Base-by-base conservation (phyloP, 1,284 basidiomycete species). In the Ustilago vetiveriae region DNA sequence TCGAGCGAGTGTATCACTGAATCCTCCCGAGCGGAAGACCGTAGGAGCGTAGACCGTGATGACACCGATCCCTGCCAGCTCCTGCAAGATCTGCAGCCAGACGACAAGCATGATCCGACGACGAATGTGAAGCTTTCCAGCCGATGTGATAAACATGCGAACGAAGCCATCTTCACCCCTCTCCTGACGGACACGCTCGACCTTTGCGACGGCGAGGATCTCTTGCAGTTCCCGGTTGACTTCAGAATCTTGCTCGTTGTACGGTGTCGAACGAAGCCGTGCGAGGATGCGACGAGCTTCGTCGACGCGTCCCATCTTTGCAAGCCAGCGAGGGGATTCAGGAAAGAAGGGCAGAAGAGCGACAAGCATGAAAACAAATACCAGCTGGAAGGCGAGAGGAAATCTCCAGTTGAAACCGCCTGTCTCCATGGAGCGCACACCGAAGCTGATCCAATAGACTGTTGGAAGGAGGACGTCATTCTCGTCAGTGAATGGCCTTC, bases 271-370 rank as follows among this genome's bases (percentile, higher is more conserved):
- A 6, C 60, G 52, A 0, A 63, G 26, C 6, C 53, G 48, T 1
- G 60, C 41, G 4, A 63, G 53, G 26, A 48, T 63, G 38, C 60
- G 48, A 16, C 53, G 47, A 11, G 50, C 47, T 41, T 63, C 60
- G 35, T 63, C 60, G 11, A 63, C 51, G 11, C 60, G 44, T 6
- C 60, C 60, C 60, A 63, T 63, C 39, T 63, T 56, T 1, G 60
- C 53, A 3, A 63, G 48, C 60, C 60, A 63, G 21, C 60, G 43
- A 1, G 60, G 48, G 1, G 60, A 63, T 38, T 56, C 60, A 6
- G 60, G 60, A 21, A 63, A 63, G 36, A 63, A 63, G 6, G 60
- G 60, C 10, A 63, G 48, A 1, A n/a, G 10, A 11, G 26, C 53
- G 1, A 56, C 24, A 3, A 63, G 48, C 53, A 56, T 52, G 4